Base-by-base conservation (phyloP, 345 rosid genomes). In the Acer saccharum region DNA sequence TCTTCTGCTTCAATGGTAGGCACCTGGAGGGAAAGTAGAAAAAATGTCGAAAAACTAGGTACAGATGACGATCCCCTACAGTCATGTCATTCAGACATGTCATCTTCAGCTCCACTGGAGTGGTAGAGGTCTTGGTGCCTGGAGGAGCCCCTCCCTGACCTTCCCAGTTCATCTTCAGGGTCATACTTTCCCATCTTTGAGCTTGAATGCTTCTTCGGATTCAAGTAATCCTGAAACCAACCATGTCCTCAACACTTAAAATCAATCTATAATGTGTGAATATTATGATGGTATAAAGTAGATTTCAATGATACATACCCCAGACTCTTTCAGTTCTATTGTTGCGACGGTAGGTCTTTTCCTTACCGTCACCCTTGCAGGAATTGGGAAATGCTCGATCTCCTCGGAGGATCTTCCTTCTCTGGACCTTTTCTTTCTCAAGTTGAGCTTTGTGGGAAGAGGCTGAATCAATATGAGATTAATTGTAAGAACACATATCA, bases 321-420 rank as follows among this genome's bases (percentile, higher is more conserved):
- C 94, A 2, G 85, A 66, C 43, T 89, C 98, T 77, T 88, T 89
- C 80, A 84, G 82, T 84, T 96, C 97, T 54, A 88, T 87, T 18
- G 88, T 85, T 65, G 90, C 83, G 62, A 89, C 93, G 46, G 11
- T 43, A 9, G 46, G 46, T 43, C 46, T 43, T 43, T 43, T 43
- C 46, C 46, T 43, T 43, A 91, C 90, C 12, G 95, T 93, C 54
- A 96, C 82, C 80, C 88, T 84, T 75, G 95, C 88, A 44, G 99
- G 99, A 72, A 81, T 87, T 10, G 98, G 92, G 69, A 92, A 91
- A 81, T 94, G 98, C 83, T 94, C 99, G 27, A 90, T 80, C 78
- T 96, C 99, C 32, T 96, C 98, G 10, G 84, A 83, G 18, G 94
- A 79, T 83, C 95, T 91, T 78, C 98, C 98, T 81, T 92, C 99